phyloP scores from a whole-genome alignment of 495 filamentous ascomycete species.

The Aspergillus egyptiacus region DNA sequence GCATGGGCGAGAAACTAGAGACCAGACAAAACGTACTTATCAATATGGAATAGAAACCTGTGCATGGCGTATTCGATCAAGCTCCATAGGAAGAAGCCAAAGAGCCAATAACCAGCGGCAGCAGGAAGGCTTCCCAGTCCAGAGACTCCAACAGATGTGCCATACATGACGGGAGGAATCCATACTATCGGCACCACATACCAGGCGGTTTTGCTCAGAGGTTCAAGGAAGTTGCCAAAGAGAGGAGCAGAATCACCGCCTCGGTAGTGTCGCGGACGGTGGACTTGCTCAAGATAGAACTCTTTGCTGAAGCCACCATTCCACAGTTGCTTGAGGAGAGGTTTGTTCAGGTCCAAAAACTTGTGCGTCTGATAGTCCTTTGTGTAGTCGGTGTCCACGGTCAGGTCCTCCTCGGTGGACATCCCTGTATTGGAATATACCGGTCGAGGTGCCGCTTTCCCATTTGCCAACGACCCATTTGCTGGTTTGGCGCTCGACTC shows the following conservation, averaged over 20 bases:
- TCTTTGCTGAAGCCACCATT: slow-evolving; percentile 78
- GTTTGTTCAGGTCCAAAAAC: slow-evolving; percentile 85
- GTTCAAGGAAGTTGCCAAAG: slow-evolving; percentile 97
- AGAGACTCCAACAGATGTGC: slow-evolving; percentile 57
- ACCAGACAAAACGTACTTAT: slow-evolving; percentile 54
- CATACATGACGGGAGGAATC: slow-evolving; percentile 77
- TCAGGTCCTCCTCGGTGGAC: slow-evolving; percentile 78
- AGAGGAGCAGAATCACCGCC: slow-evolving; percentile 87
- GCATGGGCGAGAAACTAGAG: background rate
- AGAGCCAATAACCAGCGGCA: slow-evolving; percentile 51
- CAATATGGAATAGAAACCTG: slow-evolving; percentile 89
- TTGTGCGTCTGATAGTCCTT: slow-evolving; percentile 80
- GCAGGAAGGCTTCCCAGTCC: slow-evolving; percentile 44
- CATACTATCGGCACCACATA: slow-evolving; percentile 81
- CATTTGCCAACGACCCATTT: slow-evolving; percentile 41
- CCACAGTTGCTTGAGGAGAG: slow-evolving; percentile 88
- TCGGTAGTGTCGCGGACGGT: slow-evolving; percentile 90
- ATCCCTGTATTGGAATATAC: slow-evolving; percentile 76
- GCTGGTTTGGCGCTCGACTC: slow-evolving; percentile 28
- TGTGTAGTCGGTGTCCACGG: slow-evolving; percentile 69
- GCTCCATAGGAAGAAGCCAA: slow-evolving; percentile 75
- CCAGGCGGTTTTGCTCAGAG: slow-evolving; percentile 89
- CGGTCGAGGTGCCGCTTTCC: slow-evolving; percentile 34
- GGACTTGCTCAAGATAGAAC: slow-evolving; percentile 94
- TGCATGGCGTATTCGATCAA: slow-evolving; percentile 88